These are phyloP conservation scores for Cylindricascospora bacillispora DNA, from an alignment of 1,139 yeast species.

Conservation along the genomic window DNA sequence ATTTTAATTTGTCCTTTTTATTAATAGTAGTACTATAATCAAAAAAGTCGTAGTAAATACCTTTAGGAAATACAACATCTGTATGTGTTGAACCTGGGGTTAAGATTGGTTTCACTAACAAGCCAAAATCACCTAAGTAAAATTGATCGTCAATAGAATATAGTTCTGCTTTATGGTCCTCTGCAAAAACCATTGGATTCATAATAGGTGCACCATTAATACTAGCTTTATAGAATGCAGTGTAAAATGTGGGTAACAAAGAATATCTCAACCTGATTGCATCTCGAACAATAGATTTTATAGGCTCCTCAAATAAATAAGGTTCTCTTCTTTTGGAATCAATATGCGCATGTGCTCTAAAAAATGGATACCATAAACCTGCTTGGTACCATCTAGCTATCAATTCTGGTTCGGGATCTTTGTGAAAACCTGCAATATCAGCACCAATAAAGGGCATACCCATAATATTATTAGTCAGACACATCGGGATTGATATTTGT, in stretches of 20 bases:
- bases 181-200: conserved; percentile 61
- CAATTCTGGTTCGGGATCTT: conserved; percentile 71
- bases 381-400: conserved; percentile 91
- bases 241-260: conserved; percentile 68
- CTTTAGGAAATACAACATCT: conserved; percentile 51
- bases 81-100: conserved; percentile 37
- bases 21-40: conserved; percentile 16
- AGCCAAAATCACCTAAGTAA: conserved; percentile 58
- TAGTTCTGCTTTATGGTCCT: conserved; percentile 36
- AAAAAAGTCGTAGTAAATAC: conserved; percentile 45
- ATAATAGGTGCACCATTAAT: conserved; percentile 55
- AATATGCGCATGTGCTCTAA: conserved; percentile 92
- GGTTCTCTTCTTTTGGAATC: conserved; percentile 91
- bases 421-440: conserved; percentile 95
- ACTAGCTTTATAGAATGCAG: conserved; percentile 60
- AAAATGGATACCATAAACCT: conserved; percentile 92
- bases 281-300: conserved; percentile 51
- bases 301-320: conserved; percentile 70
- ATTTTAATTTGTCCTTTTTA: background rate
- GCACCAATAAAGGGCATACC: conserved; percentile 95
- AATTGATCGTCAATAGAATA: conserved; percentile 74
- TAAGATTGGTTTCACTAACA: conserved; percentile 74
- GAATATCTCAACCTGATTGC: conserved; percentile 64
- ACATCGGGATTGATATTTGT: conserved; percentile 72
- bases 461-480: conserved; percentile 63